Evolutionary conservation across 768 basidiomycete species (phyloP).

Genomic region (Lyophyllum semitale): DNA sequence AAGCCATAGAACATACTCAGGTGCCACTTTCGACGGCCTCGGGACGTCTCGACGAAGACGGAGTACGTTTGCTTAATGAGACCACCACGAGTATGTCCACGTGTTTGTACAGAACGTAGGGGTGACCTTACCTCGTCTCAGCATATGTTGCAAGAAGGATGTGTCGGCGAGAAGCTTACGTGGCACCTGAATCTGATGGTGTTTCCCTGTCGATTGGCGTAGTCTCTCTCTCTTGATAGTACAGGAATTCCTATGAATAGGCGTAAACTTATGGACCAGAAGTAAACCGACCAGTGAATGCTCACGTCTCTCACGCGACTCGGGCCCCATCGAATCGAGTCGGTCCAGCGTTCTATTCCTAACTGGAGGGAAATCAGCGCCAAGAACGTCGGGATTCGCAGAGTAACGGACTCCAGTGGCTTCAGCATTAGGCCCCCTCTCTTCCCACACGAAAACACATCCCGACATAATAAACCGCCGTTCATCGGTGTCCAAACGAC

Average conservation of each 20-base stretch:
- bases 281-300: background rate
- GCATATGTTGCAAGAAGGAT: background rate
- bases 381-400: constrained; percentile 3
- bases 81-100: constrained; percentile 39
- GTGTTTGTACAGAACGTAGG: constrained; percentile 20
- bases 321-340: constrained; percentile 78
- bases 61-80: constrained; percentile 83
- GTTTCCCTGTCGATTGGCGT: constrained; percentile 48
- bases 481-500: constrained; percentile 77
- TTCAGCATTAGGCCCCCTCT: constrained; percentile 68
- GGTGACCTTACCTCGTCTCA: constrained; percentile 19
- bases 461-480: constrained; percentile 70
- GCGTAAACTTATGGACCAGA: constrained; percentile 9
- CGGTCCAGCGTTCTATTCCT: constrained; percentile 83
- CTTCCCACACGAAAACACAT: constrained; percentile 83
- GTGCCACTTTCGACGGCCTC: constrained; percentile 80
- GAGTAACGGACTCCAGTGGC: constrained; percentile 56
- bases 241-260: constrained; percentile 65
- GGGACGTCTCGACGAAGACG: constrained; percentile 66
- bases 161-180: constrained; percentile 35
- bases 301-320: constrained; percentile 76
- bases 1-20: constrained; percentile 52
- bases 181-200: constrained; percentile 51
- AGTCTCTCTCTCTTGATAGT: constrained; percentile 68
- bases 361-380: constrained; percentile 41